Evolutionary conservation across 208 protist genomes (phyloP).

Genomic region (Balamuthia mandrillaris): DNA sequence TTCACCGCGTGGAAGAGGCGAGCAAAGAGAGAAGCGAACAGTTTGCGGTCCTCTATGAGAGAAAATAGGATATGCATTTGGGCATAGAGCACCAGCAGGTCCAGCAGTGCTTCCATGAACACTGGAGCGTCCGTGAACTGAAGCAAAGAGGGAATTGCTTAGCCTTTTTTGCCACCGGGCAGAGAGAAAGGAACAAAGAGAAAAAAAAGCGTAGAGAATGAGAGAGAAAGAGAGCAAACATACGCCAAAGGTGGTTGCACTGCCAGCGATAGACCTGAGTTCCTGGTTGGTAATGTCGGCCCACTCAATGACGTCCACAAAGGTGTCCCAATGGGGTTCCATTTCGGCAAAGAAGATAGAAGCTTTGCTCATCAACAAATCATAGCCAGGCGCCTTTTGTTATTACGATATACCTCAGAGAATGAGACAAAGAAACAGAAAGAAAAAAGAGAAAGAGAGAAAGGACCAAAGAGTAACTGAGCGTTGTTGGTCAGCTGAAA

Average conservation of each 20-base stretch:
- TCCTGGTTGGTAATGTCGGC: background rate
- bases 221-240: background rate
- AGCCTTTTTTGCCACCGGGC: too few relatives aligned
- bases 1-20: background rate
- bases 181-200: too few relatives aligned
- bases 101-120: background rate
- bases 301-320: conserved; percentile 15
- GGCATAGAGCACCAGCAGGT: background rate
- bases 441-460: background rate
- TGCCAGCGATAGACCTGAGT: background rate
- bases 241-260: background rate
- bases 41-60: background rate
- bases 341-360: background rate
- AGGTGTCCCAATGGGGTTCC: background rate
- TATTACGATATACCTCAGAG: too few relatives aligned
- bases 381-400: conserved; percentile 29
- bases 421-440: background rate
- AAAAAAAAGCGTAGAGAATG: too few relatives aligned
- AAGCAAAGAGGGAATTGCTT: too few relatives aligned
- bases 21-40: background rate
- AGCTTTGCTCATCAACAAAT: conserved; percentile 5
- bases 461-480: too few relatives aligned
- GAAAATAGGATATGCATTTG: conserved; percentile 12
- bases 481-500: too few relatives aligned
- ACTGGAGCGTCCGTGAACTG: background rate